Base-by-base conservation (phyloP, 2,329 filamentous ascomycete species). In the Ceratocystis eucalypticola region DNA sequence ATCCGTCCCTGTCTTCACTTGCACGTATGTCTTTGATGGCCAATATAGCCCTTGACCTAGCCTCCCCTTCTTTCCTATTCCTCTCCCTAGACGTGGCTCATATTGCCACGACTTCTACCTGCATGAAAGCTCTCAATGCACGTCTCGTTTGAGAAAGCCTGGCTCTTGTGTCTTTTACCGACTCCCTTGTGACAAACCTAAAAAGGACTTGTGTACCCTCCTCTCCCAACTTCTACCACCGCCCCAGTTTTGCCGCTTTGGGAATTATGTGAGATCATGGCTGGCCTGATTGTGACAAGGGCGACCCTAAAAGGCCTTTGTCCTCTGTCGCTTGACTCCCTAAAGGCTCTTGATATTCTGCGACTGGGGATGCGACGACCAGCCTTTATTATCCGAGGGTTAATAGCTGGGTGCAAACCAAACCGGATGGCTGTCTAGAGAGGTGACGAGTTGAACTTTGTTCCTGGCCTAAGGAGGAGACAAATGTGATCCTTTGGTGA, bases 111-210 rank as follows among this genome's bases (percentile, higher is more conserved):
- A 41, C 37, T 63, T 12, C 4, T 48, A 28, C 46, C 28, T 30
- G 20, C 28, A 48, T 63, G 61, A 20, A 63, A 63, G 44, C 61
- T 50, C 62, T 44, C 20, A 55, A 22, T 64, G 25, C 62, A 46
- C 30, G 62, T 64, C 45, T 64, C 6, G 25, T 10, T 22, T 37
- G 25, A 28, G 45, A 41, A 41, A 41, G 8, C 37, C 22, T 8
- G 41, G 22, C 25, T 20, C 22, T 46, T 30, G 25, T 48, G 17
- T 46, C 37, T 48, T 41, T 41, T 41, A 12, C 37, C 37, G 37
- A 41, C 25, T 63, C 61, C 61, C 61, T 45, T 15, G 41, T 17
- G 15, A 63, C 22, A 61, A 41, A 57, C 55, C 50, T 55, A 44
- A 57, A 61, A 55, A 59, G 37, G 10, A 61, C 37, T 44, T 57